Evolutionary conservation across 176 grass and related monocot genomes (phyloP).

Genomic region (Secale cereale): DNA sequence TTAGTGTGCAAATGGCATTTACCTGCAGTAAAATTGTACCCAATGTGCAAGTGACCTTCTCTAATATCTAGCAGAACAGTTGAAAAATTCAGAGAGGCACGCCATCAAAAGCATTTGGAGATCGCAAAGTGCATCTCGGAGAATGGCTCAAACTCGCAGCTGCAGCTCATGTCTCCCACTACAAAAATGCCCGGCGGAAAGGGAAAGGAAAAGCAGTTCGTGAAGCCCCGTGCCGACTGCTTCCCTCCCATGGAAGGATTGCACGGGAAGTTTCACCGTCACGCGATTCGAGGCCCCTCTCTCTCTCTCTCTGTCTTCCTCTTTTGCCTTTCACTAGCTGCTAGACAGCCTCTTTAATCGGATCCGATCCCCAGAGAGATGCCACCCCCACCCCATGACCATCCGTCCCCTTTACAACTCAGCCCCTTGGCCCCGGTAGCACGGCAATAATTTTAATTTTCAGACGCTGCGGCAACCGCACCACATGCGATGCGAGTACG

Average conservation of each 20-base stretch:
- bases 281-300: neutral
- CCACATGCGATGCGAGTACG: conserved; percentile 23
- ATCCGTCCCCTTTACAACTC: conserved; percentile 38
- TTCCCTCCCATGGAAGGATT: neutral
- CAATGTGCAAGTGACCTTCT: no score
- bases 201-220: neutral
- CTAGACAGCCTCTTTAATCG: conserved; percentile 35
- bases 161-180: neutral
- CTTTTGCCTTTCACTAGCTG: conserved; percentile 43
- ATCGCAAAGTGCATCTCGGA: neutral
- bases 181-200: neutral
- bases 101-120: neutral
- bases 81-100: conserved; percentile 7
- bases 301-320: neutral
- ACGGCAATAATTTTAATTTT: conserved; percentile 35
- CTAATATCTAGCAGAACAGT: neutral
- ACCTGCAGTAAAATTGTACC: neutral
- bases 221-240: conserved; percentile 4
- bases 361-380: conserved; percentile 43
- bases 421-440: conserved; percentile 21
- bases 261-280: conserved; percentile 15
- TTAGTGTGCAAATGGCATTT: neutral
- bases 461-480: neutral
- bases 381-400: conserved; percentile 12
- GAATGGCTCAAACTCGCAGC: conserved; percentile 4